Base-by-base conservation (phyloP, 306 rosid species). In the Aeschynomene evenia region DNA sequence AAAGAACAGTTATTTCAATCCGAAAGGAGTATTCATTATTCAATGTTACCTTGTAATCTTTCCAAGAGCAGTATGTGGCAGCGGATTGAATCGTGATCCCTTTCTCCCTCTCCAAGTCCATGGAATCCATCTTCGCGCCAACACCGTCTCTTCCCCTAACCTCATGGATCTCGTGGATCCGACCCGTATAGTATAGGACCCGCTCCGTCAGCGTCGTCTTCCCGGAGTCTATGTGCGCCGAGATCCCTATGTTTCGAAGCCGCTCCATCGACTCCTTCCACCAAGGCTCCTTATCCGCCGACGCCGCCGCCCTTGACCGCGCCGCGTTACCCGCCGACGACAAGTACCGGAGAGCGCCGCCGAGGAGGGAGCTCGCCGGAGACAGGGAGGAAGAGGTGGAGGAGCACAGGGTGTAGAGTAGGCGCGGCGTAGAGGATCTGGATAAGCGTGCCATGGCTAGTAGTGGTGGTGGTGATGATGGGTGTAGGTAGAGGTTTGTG, bases 131-230 rank as follows among this genome's bases (percentile, higher is more conserved):
- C 79, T 94, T 94, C 2, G 99, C 97, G 19, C 99, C 99, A 4
- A 91, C 97, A 1, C 99, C 99, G 20, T 94, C 99, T 51, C 86
- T 85, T 2, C 97, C 99, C 58, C 97, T 77, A 39, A 91, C 99
- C 84, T 91, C 97, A 20, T 91, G 99, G 70, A 94, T 94, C 85
- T 91, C 99, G 19, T 94, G 99, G 72, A 91, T 94, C 82, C 85
- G 85, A 3, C 99, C 97, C 0, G 99, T 91, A 80, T 94, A 94
- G 59, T 15, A 94, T 28, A 94, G 84, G 1, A 94, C 74, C 40
- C 99, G 81, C 82, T 91, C 99, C 9, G 97, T 94, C 74, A 94
- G 83, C n/a, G 99, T 91, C 20, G 99, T 94, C 89, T 94, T 94
- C 13, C 97, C 99, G 59, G 99, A 94, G 77, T 94, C 99, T 15